A percentile compares a stretch with the other conserved stretches of the same genome.
Conservation (phyloP, 805 yeast genomes). For the Myxozyma kluyveri region DNA sequence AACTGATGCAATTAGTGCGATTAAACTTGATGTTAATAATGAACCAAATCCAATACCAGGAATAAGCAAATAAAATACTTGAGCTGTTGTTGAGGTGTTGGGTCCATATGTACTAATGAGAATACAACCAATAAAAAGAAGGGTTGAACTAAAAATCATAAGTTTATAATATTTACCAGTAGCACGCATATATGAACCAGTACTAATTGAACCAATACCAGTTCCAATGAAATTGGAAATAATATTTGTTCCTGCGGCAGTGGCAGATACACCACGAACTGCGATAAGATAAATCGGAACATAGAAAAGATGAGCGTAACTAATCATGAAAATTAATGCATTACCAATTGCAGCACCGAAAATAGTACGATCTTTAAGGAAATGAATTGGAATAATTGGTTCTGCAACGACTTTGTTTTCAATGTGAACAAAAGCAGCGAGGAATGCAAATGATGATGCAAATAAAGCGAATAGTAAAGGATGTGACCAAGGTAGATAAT, state of each 20-base stretch:
- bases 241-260: slow-evolving; percentile 55
- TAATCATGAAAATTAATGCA: slow-evolving; percentile 69
- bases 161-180: slow-evolving; percentile 64
- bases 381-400: slow-evolving; percentile 65
- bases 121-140: slow-evolving; percentile 49
- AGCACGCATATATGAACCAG: slow-evolving; percentile 64
- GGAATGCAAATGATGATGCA: slow-evolving; percentile 37
- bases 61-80: slow-evolving; percentile 47
- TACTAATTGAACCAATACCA: slow-evolving; percentile 60
- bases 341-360: slow-evolving; percentile 63
- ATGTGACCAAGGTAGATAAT: slow-evolving; percentile 50
- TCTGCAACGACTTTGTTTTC: slow-evolving; percentile 55
- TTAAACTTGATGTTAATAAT: slow-evolving; percentile 64
- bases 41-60: slow-evolving; percentile 68
- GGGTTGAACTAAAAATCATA: slow-evolving; percentile 44
- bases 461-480: slow-evolving; percentile 42
- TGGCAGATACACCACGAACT: slow-evolving; percentile 52
- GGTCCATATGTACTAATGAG: slow-evolving; percentile 37
- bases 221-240: slow-evolving; percentile 61
- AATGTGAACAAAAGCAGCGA: slow-evolving; percentile 48
- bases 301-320: slow-evolving; percentile 62
- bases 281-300: slow-evolving; percentile 66
- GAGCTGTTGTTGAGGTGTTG: slow-evolving; percentile 37
- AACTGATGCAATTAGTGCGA: slow-evolving; percentile 76
- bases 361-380: slow-evolving; percentile 59